Conservation (phyloP, 1,284 basidiomycete genomes). For the Gymnopus androsaceus region DNA sequence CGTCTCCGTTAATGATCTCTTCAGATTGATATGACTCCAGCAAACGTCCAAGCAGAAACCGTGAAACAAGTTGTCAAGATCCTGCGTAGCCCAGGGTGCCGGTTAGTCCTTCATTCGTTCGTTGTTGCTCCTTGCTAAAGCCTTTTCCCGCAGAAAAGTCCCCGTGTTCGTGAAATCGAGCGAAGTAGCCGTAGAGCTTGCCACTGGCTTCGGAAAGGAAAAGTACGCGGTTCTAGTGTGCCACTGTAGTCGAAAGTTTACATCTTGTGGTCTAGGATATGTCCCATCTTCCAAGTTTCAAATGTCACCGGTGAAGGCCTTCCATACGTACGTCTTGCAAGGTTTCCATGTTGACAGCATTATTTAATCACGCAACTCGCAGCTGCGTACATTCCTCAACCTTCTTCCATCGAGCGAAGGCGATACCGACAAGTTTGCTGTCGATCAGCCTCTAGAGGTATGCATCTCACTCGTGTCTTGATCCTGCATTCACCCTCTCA, state of each 20-base stretch:
- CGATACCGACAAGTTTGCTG: slow-evolving; percentile 77
- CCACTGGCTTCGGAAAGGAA: slow-evolving; percentile 71
- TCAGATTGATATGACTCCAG: slow-evolving; percentile 97
- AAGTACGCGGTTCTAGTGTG: slow-evolving; percentile 43
- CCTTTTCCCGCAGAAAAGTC: slow-evolving; percentile 52
- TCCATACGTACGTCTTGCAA: slow-evolving; percentile 56
- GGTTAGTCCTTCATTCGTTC: slow-evolving; percentile 46
- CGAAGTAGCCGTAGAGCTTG: slow-evolving; percentile 79
- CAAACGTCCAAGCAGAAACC: slow-evolving; percentile 88
- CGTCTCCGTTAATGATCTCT: slow-evolving; percentile 9
- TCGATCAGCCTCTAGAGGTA: slow-evolving; percentile 89
- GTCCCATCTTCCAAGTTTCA: slow-evolving; percentile 91
- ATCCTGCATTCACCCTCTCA: slow-evolving; percentile 8
- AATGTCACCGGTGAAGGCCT: slow-evolving; percentile 95
- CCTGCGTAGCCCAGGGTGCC: slow-evolving; percentile 90
- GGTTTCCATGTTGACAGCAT: neutral
- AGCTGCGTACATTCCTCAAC: slow-evolving; percentile 86
- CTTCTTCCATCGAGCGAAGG: slow-evolving; percentile 82
- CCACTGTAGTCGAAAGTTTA: neutral
- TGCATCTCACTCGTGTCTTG: slow-evolving; percentile 1
- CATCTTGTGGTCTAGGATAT: slow-evolving; percentile 56
- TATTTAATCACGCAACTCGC: slow-evolving; percentile 7
- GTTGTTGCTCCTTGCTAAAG: neutral
- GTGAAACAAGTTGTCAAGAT: slow-evolving; percentile 93
- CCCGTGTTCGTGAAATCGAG: slow-evolving; percentile 77